Percentiles rank a stretch among this genome's conserved stretches.
phyloP scores from a whole-genome alignment of 148 eudicot genomes.

The Polygonum aviculare region DNA sequence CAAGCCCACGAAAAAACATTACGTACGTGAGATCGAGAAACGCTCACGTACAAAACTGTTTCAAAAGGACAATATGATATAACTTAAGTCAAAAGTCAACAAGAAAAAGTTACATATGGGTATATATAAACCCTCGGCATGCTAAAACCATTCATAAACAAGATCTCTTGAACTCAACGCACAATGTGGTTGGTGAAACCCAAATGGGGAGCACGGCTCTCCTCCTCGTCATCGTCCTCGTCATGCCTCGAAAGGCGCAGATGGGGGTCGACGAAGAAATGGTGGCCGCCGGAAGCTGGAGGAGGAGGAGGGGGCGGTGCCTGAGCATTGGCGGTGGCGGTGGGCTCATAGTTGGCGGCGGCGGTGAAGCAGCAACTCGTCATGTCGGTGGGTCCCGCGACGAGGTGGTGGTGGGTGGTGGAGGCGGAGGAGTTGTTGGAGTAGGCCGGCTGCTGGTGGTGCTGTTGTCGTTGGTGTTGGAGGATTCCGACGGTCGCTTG shows the following conservation, averaged over 20 bases:
- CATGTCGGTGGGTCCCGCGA: conserved; percentile 7
- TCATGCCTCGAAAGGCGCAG: conserved; percentile 11
- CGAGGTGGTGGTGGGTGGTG: conserved; percentile 27
- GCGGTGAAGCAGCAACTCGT: conserved; percentile 39
- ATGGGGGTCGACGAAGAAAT: not conserved
- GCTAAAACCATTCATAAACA: too few species aligned
- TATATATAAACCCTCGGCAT: too few species aligned
- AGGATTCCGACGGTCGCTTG: not conserved
- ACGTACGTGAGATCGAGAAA: too few species aligned
- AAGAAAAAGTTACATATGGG: too few species aligned
- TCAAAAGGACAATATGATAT: too few species aligned
- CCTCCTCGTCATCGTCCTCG: conserved; percentile 62
- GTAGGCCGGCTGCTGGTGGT: conserved; percentile 57
- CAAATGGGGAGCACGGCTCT: conserved; percentile 36
- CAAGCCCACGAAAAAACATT: too few species aligned
- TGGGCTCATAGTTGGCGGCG: conserved; percentile 24
- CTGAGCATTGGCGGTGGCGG: not conserved
- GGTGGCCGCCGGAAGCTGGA: not conserved
- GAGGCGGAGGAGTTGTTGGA: conserved; percentile 64
- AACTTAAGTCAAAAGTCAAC: too few species aligned
- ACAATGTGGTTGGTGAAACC: conserved; percentile 43
- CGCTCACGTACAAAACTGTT: too few species aligned
- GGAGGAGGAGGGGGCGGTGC: not conserved
- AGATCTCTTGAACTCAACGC: conserved; percentile 8
- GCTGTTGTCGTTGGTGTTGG: conserved; percentile 41